phyloP scores from a whole-genome alignment of 108 stramenopile species.

The Skeletonema tropicum region DNA sequence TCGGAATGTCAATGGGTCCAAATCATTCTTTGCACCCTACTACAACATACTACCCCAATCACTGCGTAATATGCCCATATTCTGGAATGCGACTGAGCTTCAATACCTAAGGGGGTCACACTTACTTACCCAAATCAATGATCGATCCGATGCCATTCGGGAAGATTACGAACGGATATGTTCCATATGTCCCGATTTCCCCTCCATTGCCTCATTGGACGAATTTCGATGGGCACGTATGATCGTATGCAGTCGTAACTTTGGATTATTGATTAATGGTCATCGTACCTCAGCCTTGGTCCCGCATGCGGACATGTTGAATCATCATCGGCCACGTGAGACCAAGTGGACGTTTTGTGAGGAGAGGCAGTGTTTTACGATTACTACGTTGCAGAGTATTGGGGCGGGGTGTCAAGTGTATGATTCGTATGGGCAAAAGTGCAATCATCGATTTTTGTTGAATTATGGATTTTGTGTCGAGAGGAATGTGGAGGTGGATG shows the following conservation, averaged over 20 bases:
- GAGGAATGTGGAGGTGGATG: constrained; percentile 95
- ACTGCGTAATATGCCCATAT: constrained; percentile 97
- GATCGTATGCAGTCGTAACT: constrained; percentile 97
- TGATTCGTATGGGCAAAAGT: constrained; percentile 99
- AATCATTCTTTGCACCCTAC: constrained; percentile 97
- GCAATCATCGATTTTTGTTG: constrained; percentile 98
- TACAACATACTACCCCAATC: constrained; percentile 93
- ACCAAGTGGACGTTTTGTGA: constrained; percentile 99
- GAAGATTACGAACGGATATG: constrained; percentile 94
- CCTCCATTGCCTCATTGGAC: constrained; percentile 74
- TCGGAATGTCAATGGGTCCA: constrained; percentile 69
- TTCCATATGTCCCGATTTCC: constrained; percentile 70
- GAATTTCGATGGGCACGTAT: constrained; percentile 99
- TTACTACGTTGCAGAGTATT: constrained; percentile 89
- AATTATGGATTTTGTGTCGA: constrained; percentile 99
- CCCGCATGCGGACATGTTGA: constrained; percentile 99
- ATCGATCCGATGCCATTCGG: constrained; percentile 85
- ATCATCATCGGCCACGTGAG: constrained; percentile 98
- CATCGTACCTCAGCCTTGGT: constrained; percentile 96
- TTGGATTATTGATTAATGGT: constrained; percentile 95
- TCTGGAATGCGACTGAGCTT: constrained; percentile 93
- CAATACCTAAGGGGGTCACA: constrained; percentile 83
- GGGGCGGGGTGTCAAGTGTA: constrained; percentile 91
- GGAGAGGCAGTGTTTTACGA: constrained; percentile 95
- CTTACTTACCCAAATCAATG: constrained; percentile 82